Percentiles rank a stretch among this genome's conserved stretches.
phyloP scores from a whole-genome alignment of 495 filamentous ascomycete species.

The Trichoderma gamsii region DNA sequence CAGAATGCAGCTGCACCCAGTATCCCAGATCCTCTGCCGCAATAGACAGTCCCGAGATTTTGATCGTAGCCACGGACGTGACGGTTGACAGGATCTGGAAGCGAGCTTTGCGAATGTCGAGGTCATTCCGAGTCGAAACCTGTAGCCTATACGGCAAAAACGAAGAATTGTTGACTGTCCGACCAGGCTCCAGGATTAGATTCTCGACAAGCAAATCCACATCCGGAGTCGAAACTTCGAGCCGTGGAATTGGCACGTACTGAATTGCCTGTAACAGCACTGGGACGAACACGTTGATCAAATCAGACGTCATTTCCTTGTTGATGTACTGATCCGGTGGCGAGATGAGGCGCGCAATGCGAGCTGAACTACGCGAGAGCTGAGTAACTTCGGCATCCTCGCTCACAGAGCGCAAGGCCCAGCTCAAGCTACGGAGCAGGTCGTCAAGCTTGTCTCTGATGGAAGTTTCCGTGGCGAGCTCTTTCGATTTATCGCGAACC shows the following conservation, averaged over 20 bases:
- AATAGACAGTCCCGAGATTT: slow-evolving; percentile 71
- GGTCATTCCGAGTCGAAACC: slow-evolving; percentile 74
- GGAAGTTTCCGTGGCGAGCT: slow-evolving; percentile 55
- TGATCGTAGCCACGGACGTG: slow-evolving; percentile 66
- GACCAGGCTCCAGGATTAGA: slow-evolving; percentile 81
- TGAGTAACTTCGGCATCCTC: slow-evolving; percentile 65
- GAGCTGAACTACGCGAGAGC: slow-evolving; percentile 55
- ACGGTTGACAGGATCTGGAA: slow-evolving; percentile 61
- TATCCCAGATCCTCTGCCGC: slow-evolving; percentile 83
- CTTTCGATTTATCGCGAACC: slow-evolving; percentile 59
- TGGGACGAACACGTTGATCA: slow-evolving; percentile 72
- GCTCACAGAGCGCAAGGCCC: slow-evolving; percentile 59
- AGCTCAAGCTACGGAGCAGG: slow-evolving; percentile 61
- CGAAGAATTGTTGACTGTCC: slow-evolving; percentile 74
- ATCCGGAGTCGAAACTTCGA: slow-evolving; percentile 76
- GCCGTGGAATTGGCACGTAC: slow-evolving; percentile 79
- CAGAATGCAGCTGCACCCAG: slow-evolving; percentile 58
- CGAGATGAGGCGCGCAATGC: slow-evolving; percentile 61
- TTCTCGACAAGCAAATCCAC: slow-evolving; percentile 86
- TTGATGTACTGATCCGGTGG: slow-evolving; percentile 50
- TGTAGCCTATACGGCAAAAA: slow-evolving; percentile 83
- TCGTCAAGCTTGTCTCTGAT: slow-evolving; percentile 68
- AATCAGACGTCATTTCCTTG: slow-evolving; percentile 64
- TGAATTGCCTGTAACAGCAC: slow-evolving; percentile 68
- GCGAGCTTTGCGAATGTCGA: slow-evolving; percentile 76